Conservation (phyloP, 73 alveolate species). For the Paramecium pentaurelia region DNA sequence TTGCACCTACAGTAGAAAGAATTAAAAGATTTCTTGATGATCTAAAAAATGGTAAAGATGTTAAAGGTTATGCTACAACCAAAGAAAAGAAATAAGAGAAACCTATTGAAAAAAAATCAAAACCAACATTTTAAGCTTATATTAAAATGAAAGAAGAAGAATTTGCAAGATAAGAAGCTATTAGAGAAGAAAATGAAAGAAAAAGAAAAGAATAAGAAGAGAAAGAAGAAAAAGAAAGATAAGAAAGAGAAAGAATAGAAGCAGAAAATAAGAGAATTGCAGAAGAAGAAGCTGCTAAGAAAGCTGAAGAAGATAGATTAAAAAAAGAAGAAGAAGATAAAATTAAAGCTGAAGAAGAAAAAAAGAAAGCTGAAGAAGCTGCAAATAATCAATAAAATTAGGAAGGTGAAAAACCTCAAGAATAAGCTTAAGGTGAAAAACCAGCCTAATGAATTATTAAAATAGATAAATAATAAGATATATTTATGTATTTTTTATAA, state of each 20-base stretch:
- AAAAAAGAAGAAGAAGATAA: neutral
- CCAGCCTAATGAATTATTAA: neutral
- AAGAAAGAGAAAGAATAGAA: neutral
- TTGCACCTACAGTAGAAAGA: constrained; percentile 2
- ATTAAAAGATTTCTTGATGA: constrained; percentile 7
- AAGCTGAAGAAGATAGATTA: neutral
- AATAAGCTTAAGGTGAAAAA: neutral
- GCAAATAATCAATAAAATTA: neutral
- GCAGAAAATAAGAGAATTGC: neutral
- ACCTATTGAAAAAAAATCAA: constrained; percentile 28
- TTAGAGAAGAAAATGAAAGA: constrained; percentile 36
- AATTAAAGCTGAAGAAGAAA: neutral
- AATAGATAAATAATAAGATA: neutral
- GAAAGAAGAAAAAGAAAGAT: constrained; percentile 21
- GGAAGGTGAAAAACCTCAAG: neutral
- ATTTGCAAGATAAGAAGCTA: constrained; percentile 43
- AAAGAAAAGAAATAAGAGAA: constrained; percentile 3
- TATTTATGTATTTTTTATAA: neutral
- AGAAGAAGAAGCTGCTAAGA: neutral
- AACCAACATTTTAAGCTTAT: constrained; percentile 16
- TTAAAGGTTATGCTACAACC: neutral
- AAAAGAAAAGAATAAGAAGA: constrained; percentile 43
- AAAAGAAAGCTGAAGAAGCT: neutral
- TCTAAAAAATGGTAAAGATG: neutral
- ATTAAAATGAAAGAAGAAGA: constrained; percentile 40